Conservation (phyloP, 2,329 filamentous ascomycete genomes). For the Coleophoma cylindrospora region DNA sequence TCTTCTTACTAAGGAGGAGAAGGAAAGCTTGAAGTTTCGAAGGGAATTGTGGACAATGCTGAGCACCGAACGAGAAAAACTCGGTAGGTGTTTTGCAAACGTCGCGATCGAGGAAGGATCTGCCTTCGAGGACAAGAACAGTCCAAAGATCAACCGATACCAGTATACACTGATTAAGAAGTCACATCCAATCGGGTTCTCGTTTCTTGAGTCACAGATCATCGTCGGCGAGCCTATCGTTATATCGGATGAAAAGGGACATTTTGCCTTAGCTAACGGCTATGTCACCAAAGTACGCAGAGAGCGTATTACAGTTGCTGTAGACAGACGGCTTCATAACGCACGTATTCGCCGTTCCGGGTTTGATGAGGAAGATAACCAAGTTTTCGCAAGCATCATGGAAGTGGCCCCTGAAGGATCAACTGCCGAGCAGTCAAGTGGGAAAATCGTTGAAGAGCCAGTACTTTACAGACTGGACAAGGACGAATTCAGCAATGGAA, state of each 20-base stretch:
- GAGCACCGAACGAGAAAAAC: constrained; percentile 79
- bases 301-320: constrained; percentile 76
- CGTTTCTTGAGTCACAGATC: constrained; percentile 88
- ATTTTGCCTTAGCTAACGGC: constrained; percentile 91
- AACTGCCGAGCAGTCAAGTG: constrained; percentile 43
- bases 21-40: constrained; percentile 78
- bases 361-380: constrained; percentile 73
- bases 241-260: constrained; percentile 90
- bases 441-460: constrained; percentile 46
- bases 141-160: constrained; percentile 85
- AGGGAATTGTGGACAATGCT: constrained; percentile 96
- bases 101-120: constrained; percentile 79
- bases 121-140: constrained; percentile 61
- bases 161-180: constrained; percentile 80
- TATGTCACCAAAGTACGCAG: constrained; percentile 77
- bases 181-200: constrained; percentile 56
- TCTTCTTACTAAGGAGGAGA: constrained; percentile 90
- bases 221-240: constrained; percentile 86
- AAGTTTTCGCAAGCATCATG: constrained; percentile 89
- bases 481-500: constrained; percentile 97
- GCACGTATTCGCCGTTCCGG: constrained; percentile 69
- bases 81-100: constrained; percentile 85
- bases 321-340: constrained; percentile 87
- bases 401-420: constrained; percentile 62
- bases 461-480: constrained; percentile 85